phyloP scores from a whole-genome alignment of 1,284 basidiomycete genomes.

The Apiotrichum gamsii region DNA sequence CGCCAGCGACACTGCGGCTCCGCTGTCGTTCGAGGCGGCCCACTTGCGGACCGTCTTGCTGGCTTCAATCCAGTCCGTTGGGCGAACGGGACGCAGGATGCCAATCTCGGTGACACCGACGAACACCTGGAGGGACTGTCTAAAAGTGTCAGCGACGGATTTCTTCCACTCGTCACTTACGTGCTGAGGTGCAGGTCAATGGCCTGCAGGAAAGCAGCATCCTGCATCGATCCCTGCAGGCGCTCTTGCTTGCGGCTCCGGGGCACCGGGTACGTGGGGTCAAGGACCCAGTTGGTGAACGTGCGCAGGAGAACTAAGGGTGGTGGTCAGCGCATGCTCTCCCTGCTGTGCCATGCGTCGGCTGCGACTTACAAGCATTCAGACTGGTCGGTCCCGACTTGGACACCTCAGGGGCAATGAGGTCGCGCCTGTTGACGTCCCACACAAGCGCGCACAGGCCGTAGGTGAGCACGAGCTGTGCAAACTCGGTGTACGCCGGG shows the following conservation, averaged over 20 bases:
- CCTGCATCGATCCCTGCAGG: slow-evolving; percentile 1
- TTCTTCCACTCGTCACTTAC: not conserved
- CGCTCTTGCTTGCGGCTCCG: not conserved
- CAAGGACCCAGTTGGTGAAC: not conserved
- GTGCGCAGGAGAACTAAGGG: slow-evolving; percentile 1
- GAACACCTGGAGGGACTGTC: slow-evolving; percentile 4
- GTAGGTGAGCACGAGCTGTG: slow-evolving; percentile 4
- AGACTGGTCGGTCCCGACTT: not conserved
- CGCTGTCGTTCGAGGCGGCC: not conserved
- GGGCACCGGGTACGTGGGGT: not conserved
- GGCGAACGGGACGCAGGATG: slow-evolving; percentile 4
- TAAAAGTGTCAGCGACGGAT: not conserved
- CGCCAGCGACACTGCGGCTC: not conserved
- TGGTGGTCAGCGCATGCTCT: not conserved
- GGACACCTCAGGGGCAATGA: slow-evolving; percentile 4
- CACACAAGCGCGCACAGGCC: slow-evolving; percentile 5
- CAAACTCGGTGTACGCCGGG: slow-evolving; percentile 4
- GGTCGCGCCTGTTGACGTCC: slow-evolving; percentile 7
- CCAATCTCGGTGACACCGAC: slow-evolving; percentile 4
- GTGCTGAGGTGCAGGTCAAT: slow-evolving; percentile 2
- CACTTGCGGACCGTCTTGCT: slow-evolving; percentile 1
- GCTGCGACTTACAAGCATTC: not conserved
- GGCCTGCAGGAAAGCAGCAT: not conserved
- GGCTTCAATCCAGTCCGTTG: slow-evolving; percentile 5
- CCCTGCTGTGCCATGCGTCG: no score